phyloP scores from a whole-genome alignment of 768 basidiomycete species.

The Guyanaporus albipodus region DNA sequence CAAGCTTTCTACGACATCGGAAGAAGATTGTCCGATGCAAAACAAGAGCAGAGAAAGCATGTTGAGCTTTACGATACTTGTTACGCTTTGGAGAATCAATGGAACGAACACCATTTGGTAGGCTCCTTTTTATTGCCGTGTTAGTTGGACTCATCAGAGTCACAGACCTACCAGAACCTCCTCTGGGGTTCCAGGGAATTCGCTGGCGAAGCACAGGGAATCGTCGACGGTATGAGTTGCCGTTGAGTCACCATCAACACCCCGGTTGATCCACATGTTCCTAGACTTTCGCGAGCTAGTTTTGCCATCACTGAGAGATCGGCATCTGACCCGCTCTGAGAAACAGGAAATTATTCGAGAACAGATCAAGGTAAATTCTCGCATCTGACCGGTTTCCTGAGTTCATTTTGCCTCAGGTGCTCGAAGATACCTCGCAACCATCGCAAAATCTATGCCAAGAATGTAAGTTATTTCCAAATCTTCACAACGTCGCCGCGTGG shows the following conservation, averaged over 20 bases:
- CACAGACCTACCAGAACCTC: constrained; percentile 13
- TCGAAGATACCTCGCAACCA: constrained; percentile 16
- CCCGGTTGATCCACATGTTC: neutral
- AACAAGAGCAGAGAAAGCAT: constrained; percentile 5
- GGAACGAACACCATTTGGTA: constrained; percentile 16
- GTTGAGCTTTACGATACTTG: constrained; percentile 12
- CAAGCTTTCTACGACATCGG: constrained; percentile 14
- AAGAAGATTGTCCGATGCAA: constrained; percentile 5
- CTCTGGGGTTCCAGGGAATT: constrained; percentile 20
- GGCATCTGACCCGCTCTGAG: neutral
- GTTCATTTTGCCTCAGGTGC: constrained; percentile 8
- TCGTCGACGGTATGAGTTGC: constrained; percentile 13
- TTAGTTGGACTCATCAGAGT: neutral
- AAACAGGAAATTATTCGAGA: constrained; percentile 17
- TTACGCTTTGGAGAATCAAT: constrained; percentile 7
- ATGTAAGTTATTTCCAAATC: constrained; percentile 3
- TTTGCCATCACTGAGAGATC: constrained; percentile 13
- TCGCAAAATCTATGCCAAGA: constrained; percentile 19
- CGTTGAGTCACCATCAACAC: rapidly evolving
- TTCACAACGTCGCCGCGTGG: neutral
- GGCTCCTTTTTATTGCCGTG: neutral
- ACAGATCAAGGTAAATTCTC: constrained; percentile 8
- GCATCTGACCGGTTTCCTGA: neutral
- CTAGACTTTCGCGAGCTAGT: constrained; percentile 18
- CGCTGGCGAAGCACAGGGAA: constrained; percentile 16